phyloP scores from a whole-genome alignment of 2,329 filamentous ascomycete genomes.

The Whalleya microplaca region DNA sequence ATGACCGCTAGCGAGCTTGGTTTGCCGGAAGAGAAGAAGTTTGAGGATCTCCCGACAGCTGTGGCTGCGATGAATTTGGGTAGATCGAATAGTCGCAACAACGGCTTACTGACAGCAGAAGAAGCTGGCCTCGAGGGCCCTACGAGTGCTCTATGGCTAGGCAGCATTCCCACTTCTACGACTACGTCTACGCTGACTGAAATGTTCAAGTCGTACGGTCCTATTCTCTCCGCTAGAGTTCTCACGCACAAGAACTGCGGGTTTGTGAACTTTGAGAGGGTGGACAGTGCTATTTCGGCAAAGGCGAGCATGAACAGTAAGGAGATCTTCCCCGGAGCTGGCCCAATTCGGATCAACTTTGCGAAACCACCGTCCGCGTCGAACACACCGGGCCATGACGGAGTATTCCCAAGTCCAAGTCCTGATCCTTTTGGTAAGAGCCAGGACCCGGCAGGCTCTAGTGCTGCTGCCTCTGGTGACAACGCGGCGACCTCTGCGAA shows the following conservation, averaged over 20 bases:
- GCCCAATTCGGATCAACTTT: slow-evolving; percentile 93
- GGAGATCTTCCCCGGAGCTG: slow-evolving; percentile 96
- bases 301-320: slow-evolving; percentile 90
- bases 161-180: slow-evolving; percentile 95
- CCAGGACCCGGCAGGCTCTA: slow-evolving; percentile 49
- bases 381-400: slow-evolving; percentile 86
- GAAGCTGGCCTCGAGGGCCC: slow-evolving; percentile 85
- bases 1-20: slow-evolving; percentile 77
- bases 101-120: slow-evolving; percentile 71
- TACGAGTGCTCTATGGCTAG: slow-evolving; percentile 93
- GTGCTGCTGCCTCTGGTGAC: slow-evolving; percentile 44
- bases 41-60: slow-evolving; percentile 78
- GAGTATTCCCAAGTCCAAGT: slow-evolving; percentile 86
- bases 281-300: slow-evolving; percentile 89
- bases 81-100: slow-evolving; percentile 66
- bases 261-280: slow-evolving; percentile 94
- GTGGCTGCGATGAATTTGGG: slow-evolving; percentile 80
- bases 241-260: slow-evolving; percentile 98
- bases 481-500: slow-evolving; percentile 38
- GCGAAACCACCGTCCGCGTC: slow-evolving; percentile 93
- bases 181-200: slow-evolving; percentile 93
- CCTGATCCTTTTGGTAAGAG: slow-evolving; percentile 77
- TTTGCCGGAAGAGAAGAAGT: slow-evolving; percentile 75
- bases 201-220: slow-evolving; percentile 92
- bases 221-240: slow-evolving; percentile 88